Conservation (phyloP, 805 yeast genomes). For the Cyberlindnera maclurae region DNA sequence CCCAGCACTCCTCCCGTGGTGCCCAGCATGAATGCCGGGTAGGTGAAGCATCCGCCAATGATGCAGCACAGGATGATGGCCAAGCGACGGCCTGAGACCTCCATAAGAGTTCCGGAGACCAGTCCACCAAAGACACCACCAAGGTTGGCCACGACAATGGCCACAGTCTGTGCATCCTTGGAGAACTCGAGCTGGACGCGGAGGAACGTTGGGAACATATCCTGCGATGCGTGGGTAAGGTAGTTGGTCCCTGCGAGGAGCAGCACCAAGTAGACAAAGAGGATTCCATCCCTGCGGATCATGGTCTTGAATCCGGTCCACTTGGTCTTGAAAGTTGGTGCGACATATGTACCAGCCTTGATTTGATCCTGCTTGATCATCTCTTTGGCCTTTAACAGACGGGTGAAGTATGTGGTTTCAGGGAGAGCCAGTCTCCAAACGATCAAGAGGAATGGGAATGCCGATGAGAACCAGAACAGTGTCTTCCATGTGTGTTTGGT, state of each 20-base stretch:
- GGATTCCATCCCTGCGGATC: constrained; percentile 51
- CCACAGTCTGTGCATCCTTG: constrained; percentile 45
- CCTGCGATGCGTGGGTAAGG: constrained; percentile 70
- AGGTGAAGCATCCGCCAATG: constrained; percentile 52
- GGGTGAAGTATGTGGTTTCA: constrained; percentile 48
- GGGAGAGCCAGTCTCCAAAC: constrained; percentile 51
- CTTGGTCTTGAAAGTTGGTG: constrained; percentile 21
- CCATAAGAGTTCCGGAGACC: constrained; percentile 47
- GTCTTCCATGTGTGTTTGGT: constrained; percentile 58
- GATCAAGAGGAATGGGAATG: constrained; percentile 51
- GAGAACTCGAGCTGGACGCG: constrained; percentile 44
- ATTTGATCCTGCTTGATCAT: constrained; percentile 24
- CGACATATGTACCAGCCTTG: constrained; percentile 22
- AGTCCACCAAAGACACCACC: constrained; percentile 67
- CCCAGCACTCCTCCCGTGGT: constrained; percentile 37
- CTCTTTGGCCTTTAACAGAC: constrained; percentile 25
- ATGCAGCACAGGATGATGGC: constrained; percentile 45
- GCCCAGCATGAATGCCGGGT: constrained; percentile 47
- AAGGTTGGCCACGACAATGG: constrained; percentile 55
- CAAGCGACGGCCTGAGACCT: constrained; percentile 57
- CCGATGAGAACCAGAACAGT: constrained; percentile 66
- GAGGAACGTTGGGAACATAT: constrained; percentile 60
- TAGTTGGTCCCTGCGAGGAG: constrained; percentile 67
- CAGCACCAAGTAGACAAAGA: constrained; percentile 48
- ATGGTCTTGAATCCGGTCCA: constrained; percentile 27